Evolutionary conservation across 2,329 filamentous ascomycete species (phyloP), one percentile per base, ranked within the genome.

Genomic region (Aspergillus bombycis): DNA sequence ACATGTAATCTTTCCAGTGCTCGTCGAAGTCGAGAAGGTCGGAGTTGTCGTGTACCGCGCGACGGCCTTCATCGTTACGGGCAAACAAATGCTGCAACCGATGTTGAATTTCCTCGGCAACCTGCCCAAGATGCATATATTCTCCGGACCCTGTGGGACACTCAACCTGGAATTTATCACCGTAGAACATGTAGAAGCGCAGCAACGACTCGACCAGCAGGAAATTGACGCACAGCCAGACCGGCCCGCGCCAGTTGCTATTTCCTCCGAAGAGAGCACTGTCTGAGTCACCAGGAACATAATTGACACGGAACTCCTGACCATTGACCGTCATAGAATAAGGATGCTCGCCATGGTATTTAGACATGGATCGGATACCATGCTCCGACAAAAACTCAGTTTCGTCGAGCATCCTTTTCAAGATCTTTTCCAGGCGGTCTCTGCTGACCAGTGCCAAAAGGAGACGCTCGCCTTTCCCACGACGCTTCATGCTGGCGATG

Each of bases 201-300:
- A 97, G 91, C n/a, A 97, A 86, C 8, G 94, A 94, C 78, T 98
- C 94, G 46, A 98, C 91, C 16, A 98, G 86, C 59, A 98, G 81
- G 81, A 97, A 97, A 80, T 98, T 98, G 80, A 97, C 93, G 66
- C 93, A 95, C 56, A 97, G 85, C 94, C 94, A 98, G 70, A 97
- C 94, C 0, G 95, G 94, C 5, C 91, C 94, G 80, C 94, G 88
- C 94, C 94, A 98, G 79, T 98, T 98, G 78, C 93, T 97, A 85
- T 98, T 98, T 69, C 94, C 94, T 59, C 94, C 94, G 73, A 98
- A 98, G 6, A 98, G 86, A 4, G 93, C 92, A 72, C 92, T 97
- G 80, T 98, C 94, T 0, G 94, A 97, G 75, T 98, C 94, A n/a
- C 94, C 95, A 1, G 95, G 89, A 21, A 98, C 88, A 74, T 98